Evolutionary conservation across 169 alveolate genomes (phyloP), one percentile per base, ranked within the genome.

Genomic region (Theileria annulata): DNA sequence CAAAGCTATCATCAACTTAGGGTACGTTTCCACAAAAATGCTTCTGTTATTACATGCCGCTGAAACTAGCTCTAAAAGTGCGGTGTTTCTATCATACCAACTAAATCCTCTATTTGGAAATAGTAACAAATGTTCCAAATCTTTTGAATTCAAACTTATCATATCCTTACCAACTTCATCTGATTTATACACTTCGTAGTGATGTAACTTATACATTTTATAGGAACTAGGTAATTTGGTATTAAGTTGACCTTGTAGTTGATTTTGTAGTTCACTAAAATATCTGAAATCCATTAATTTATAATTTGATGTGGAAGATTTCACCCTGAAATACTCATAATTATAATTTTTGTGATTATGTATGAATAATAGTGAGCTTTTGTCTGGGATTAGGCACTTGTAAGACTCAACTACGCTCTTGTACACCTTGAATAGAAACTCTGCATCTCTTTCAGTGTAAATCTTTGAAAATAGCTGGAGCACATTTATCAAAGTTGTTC

Each of bases 1-100:
- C 47, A 81, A 23, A 19, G 31, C 31, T 5, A 80, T 60, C 68
- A 81, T 47, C 63, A 64, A 31, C 1, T 56, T 69, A 3, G 88
- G 88, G 48, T 75, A 81, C 17, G 88, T 71, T 68, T 81, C 88
- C 15, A 81, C 84, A 35, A 51, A 75, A 0, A 51, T 74, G 42
- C 37, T 49, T 23, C 47, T 51, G 68, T 73, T 78, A 15, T 78
- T 78, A 10, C 82, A 77, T 23, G 83, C 80, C 37, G 70, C n/a
- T 19, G 84, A 48, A 4, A 81, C 85, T 78, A 81, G 48, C n/a
- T 81, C 88, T 17, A 75, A 70, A 33, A 81, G 60, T 13, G 88
- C 84, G 23, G 79, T 75, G 75, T 81, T 81, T 58, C 88, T 75
- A 27, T 81, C 88, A 77, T 80, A 59, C 88, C 88, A 81, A 49